Evolutionary conservation across 2,329 filamentous ascomycete genomes (phyloP), one percentile per base, ranked within the genome.

Genomic region (Aureobasidium sp.): DNA sequence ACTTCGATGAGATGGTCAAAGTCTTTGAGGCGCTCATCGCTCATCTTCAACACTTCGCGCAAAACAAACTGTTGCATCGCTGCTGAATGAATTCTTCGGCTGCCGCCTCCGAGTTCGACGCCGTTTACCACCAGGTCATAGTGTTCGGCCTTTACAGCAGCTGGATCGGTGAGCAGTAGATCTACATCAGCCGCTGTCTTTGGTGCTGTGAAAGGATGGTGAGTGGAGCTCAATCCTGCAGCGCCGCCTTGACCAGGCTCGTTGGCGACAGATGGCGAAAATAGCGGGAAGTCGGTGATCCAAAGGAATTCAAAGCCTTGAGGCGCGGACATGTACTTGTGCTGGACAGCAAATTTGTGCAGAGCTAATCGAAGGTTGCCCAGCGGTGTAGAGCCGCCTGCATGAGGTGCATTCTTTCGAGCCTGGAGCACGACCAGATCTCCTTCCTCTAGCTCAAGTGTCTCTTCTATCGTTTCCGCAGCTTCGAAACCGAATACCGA

Each of bases 71-170:
- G 84, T 65, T 98, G 93, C 61, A 96, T 78, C 1, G 80, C 76
- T 0, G 88, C 84, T 38, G 86, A 79, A 70, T 98, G 93, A 54
- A 97, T 96, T 77, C 93, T 88, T 12, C 89, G 81, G 67, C 88
- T 95, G 29, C 93, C 94, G 10, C 93, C 93, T 22, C 93, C 93
- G 1, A 98, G 79, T 69, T 98, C 93, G 4, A 95, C 82, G 3
- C 93, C 93, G 66, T 98, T 98, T 61, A 97, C 80, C 0, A 98
- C 91, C 12, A 98, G 81, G 62, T 98, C 93, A 70, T 96, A 98
- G 66, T 95, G 90, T 62, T 95, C 91, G 3, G 86, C 94, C 60
- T 79, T 80, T 1, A 82, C 89, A 41, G 77, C 70, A 1, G 89
- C 75, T 0, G 93, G 91, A 35, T 90, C 77, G 0, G 77, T 83